phyloP scores from a whole-genome alignment of 208 protist genomes.

The Leishmania arabica region DNA sequence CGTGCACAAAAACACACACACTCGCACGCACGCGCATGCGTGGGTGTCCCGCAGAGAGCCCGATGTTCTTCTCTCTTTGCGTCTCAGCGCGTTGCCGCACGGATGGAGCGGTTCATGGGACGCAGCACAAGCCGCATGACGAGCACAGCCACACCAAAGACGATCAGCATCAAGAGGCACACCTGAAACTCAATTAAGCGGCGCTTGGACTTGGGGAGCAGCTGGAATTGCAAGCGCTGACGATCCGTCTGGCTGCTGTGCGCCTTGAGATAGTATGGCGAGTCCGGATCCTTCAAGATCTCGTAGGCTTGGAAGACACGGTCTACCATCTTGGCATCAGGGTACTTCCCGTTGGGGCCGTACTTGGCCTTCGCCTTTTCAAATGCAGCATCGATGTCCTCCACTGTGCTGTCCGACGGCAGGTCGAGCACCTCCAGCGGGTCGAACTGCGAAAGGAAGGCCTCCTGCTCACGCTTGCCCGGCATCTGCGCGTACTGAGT shows the following conservation, averaged over 20 bases:
- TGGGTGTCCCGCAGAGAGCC: not conserved
- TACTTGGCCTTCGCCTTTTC: constrained; percentile 61
- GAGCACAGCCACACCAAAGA: constrained; percentile 44
- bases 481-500: constrained; percentile 79
- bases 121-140: constrained; percentile 62
- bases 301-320: constrained; percentile 79
- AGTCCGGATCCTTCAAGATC: constrained; percentile 81
- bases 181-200: constrained; percentile 71
- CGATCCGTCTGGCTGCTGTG: constrained; percentile 72
- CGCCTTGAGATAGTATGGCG: constrained; percentile 80
- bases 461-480: constrained; percentile 84
- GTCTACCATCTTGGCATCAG: constrained; percentile 78
- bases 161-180: constrained; percentile 49
- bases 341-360: constrained; percentile 58
- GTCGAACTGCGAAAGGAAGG: constrained; percentile 84
- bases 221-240: constrained; percentile 82
- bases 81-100: constrained; percentile 64
- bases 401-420: constrained; percentile 63
- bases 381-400: constrained; percentile 77
- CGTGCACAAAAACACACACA: not conserved
- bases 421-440: constrained; percentile 79
- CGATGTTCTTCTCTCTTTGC: not conserved
- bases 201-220: constrained; percentile 76
- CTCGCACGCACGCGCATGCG: not conserved
- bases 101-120: constrained; percentile 67